Evolutionary conservation across 306 rosid species (phyloP).

Genomic region (Adenanthera pavonina): DNA sequence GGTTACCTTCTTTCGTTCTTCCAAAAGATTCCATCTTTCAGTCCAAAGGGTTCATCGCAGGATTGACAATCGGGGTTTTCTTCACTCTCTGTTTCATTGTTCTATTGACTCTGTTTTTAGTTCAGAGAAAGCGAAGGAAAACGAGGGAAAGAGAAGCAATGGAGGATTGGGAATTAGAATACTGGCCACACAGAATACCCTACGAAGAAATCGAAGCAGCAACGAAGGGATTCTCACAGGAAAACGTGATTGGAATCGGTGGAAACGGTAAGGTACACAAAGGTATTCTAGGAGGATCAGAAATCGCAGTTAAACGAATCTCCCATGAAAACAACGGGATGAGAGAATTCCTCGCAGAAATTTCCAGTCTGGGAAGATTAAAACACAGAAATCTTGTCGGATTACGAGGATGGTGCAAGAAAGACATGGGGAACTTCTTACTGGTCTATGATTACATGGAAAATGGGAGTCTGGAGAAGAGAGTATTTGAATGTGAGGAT

Average conservation of each 20-base stretch:
- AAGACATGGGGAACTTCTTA: slow-evolving; percentile 65
- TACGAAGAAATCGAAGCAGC: slow-evolving; percentile 67
- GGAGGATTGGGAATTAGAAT: slow-evolving; percentile 98
- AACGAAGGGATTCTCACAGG: slow-evolving; percentile 64
- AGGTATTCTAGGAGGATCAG: slow-evolving; percentile 64
- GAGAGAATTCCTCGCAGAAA: slow-evolving; percentile 80
- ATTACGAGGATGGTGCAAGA: slow-evolving; percentile 87
- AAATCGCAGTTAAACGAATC: slow-evolving; percentile 78
- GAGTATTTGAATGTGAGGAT: slow-evolving; percentile 55
- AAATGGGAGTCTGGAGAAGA: slow-evolving; percentile 80
- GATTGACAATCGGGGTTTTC: slow-evolving; percentile 50
- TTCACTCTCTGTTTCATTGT: slow-evolving; percentile 38
- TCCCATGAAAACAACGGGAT: slow-evolving; percentile 74
- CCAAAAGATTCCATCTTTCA: slow-evolving; percentile 59
- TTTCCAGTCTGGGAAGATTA: slow-evolving; percentile 84
- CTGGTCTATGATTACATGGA: slow-evolving; percentile 84
- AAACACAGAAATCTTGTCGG: slow-evolving; percentile 79
- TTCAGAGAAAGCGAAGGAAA: slow-evolving; percentile 46
- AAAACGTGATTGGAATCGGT: slow-evolving; percentile 82
- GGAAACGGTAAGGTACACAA: slow-evolving; percentile 84
- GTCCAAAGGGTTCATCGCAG: slow-evolving; percentile 70
- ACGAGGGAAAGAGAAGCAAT: slow-evolving; percentile 63
- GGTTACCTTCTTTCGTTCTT: slow-evolving; percentile 79
- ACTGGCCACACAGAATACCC: slow-evolving; percentile 83
- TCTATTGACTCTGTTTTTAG: slow-evolving; percentile 47